Conservation (phyloP, 345 rosid genomes). For the Lepidium aucheri region DNA sequence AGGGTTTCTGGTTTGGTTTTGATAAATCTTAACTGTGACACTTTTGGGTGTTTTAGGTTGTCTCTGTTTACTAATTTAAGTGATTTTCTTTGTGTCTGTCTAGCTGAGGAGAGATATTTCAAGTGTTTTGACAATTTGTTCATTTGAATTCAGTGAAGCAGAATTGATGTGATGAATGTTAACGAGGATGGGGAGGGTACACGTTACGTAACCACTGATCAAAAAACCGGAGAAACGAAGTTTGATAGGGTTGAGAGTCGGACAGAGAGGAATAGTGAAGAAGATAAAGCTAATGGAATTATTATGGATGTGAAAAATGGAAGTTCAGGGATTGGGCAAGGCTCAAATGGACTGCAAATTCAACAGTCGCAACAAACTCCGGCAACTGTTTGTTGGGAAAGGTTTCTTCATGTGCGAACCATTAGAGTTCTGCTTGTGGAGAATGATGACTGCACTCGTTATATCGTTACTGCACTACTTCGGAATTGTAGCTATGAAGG, state of each 20-base stretch:
- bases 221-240: slow-evolving; percentile 17
- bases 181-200: slow-evolving; percentile 34
- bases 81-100: neutral
- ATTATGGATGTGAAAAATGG: slow-evolving; percentile 32
- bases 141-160: slow-evolving; percentile 34
- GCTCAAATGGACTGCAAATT: slow-evolving; percentile 34
- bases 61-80: neutral
- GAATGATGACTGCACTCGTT: slow-evolving; percentile 74
- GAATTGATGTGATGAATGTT: slow-evolving; percentile 44
- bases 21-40: neutral
- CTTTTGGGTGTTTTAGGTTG: neutral
- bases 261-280: slow-evolving; percentile 19
- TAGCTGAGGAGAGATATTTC: neutral
- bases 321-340: slow-evolving; percentile 25
- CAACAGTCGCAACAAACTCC: slow-evolving; percentile 39
- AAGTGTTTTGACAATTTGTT: neutral
- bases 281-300: slow-evolving; percentile 26
- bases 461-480: slow-evolving; percentile 69
- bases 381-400: slow-evolving; percentile 57
- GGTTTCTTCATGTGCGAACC: slow-evolving; percentile 59
- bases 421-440: slow-evolving; percentile 73
- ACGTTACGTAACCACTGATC: slow-evolving; percentile 25
- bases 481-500: slow-evolving; percentile 85
- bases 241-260: slow-evolving; percentile 24
- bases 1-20: slow-evolving; percentile 29